A percentile compares a stretch with the other conserved stretches of the same genome.
Evolutionary conservation across 2,329 filamentous ascomycete species (phyloP).

Genomic region (Polytolypa hystricis): DNA sequence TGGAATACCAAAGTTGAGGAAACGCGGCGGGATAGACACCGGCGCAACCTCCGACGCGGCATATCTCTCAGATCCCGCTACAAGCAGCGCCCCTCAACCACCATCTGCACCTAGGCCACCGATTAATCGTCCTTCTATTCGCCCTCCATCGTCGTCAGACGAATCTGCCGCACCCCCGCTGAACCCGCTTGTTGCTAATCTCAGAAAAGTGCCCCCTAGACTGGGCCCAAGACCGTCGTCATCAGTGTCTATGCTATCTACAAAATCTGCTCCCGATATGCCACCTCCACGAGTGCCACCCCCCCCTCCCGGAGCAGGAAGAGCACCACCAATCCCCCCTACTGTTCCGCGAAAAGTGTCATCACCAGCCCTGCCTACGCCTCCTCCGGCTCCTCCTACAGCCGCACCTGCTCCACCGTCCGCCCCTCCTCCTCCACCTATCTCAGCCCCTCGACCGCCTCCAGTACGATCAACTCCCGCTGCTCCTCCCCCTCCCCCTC

Average conservation of each 20-base stretch:
- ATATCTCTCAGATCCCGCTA: slow-evolving; percentile 63
- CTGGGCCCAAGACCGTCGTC: slow-evolving; percentile 48
- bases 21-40: slow-evolving; percentile 71
- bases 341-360: slow-evolving; percentile 45
- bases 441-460: slow-evolving; percentile 31
- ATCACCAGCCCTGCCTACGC: slow-evolving; percentile 35
- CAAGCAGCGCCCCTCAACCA: slow-evolving; percentile 39
- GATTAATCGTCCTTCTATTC: slow-evolving; percentile 34
- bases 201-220: slow-evolving; percentile 47
- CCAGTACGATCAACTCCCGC: slow-evolving; percentile 36
- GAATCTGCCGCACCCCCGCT: slow-evolving; percentile 40
- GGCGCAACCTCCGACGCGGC: slow-evolving; percentile 60
- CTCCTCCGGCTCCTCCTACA: slow-evolving; percentile 33
- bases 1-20: slow-evolving; percentile 90
- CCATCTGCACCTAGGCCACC: slow-evolving; percentile 50
- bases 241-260: slow-evolving; percentile 46
- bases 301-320: slow-evolving; percentile 40
- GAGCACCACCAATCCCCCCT: slow-evolving; percentile 47
- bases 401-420: slow-evolving; percentile 33
- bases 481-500: slow-evolving; percentile 28
- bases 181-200: slow-evolving; percentile 42
- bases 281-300: slow-evolving; percentile 53
- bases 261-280: slow-evolving; percentile 36
- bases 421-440: slow-evolving; percentile 29
- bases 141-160: slow-evolving; percentile 37